These are phyloP conservation scores for Pulveroboletus sp. DNA, from an alignment of 768 basidiomycete species.

Conservation along the genomic window DNA sequence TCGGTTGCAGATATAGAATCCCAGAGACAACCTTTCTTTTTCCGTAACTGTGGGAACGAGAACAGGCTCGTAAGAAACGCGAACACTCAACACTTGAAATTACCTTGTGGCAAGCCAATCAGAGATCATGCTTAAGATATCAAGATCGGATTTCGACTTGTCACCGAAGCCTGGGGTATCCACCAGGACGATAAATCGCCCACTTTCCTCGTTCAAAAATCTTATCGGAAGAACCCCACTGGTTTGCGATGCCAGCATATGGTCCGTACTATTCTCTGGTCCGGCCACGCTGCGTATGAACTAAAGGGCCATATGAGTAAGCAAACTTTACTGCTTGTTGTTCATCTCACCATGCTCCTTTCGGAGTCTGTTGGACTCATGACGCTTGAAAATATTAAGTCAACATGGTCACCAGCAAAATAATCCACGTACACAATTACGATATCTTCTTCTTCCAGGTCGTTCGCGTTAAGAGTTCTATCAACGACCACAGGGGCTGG, in stretches of 20 bases:
- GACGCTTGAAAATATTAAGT: slow-evolving; percentile 1
- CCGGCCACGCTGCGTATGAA: slow-evolving; percentile 8
- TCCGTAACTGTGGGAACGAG: slow-evolving; percentile 2
- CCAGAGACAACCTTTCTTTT: slow-evolving; percentile 24
- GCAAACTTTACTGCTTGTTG: neutral
- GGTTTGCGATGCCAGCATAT: slow-evolving; percentile 9
- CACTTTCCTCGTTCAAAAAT: slow-evolving; percentile 3
- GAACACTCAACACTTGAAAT: neutral
- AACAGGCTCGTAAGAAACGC: neutral
- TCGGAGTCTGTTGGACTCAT: slow-evolving; percentile 20
- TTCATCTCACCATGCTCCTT: slow-evolving; percentile 11
- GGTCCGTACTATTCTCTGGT: neutral
- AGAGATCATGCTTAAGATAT: slow-evolving; percentile 14
- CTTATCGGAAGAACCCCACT: slow-evolving; percentile 2
- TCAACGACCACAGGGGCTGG: too few species aligned
- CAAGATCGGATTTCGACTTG: slow-evolving; percentile 14
- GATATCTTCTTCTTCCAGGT: neutral
- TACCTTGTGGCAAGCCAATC: slow-evolving; percentile 16
- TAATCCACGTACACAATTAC: slow-evolving; percentile 14
- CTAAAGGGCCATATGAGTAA: slow-evolving; percentile 3
- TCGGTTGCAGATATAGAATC: slow-evolving; percentile 40
- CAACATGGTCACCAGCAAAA: neutral
- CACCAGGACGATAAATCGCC: slow-evolving; percentile 14
- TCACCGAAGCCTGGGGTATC: slow-evolving; percentile 27
- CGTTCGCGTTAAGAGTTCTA: too few species aligned